Evolutionary conservation across 2,329 filamentous ascomycete genomes (phyloP), one percentile per base, ranked within the genome.

Genomic region (Aplosporella prunicola): DNA sequence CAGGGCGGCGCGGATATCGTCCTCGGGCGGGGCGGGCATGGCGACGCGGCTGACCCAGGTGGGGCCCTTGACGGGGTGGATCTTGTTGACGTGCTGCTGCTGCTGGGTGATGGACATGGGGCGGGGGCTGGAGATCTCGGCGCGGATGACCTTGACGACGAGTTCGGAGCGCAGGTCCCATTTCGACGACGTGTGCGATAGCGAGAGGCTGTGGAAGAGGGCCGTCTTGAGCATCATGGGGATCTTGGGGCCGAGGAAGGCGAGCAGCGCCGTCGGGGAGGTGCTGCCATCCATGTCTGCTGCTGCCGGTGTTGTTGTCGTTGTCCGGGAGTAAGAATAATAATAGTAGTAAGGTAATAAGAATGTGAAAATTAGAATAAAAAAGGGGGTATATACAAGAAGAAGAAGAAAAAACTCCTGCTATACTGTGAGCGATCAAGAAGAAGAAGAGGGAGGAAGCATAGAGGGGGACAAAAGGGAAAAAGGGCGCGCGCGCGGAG

Each of bases 31-130:
- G 2, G 63, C 62, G 0, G 76, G 72, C 11, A 85, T 63, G 0
- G 71, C 73, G 27, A 82, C 78, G 38, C 76, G 81, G 49, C 78
- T 80, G 16, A 93, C 69, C 88, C 88, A 95, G 46, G 91, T 76
- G 29, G 73, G 74, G 3, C 86, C 86, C 53, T 84, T 87, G 52
- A 93, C 66, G 0, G 75, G 77, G 0, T 72, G 72, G 37, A 82
- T 80, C 40, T 67, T 74, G 29, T 73, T 61, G 1, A 74, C 72
- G n/a, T 74, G 49, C 27, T 61, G 64, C 58, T 95, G 89, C 5
- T 50, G 30, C 32, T 56, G 54, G 1, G 50, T 47, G n/a, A 61
- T 56, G 2, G 50, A 39, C 2, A 44, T 35, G 2, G 51, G 44
- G n/a, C 44, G 42, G 0, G 47, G 39, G 6, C 50, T 49, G 3